phyloP scores from a whole-genome alignment of 2,329 filamentous ascomycete species.

The Clarireedia homoeocarpa region DNA sequence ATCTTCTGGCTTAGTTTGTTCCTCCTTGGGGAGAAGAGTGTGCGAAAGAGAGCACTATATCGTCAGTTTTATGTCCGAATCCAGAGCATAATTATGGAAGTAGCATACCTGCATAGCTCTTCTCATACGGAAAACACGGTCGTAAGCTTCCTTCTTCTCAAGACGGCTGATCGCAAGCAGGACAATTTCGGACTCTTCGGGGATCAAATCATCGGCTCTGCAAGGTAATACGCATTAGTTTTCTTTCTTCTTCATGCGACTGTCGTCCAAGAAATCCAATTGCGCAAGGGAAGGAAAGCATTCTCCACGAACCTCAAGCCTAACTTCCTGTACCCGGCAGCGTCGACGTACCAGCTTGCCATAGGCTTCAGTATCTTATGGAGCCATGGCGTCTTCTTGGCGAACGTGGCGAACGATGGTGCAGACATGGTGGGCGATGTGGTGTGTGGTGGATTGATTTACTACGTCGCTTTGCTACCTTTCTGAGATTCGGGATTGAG shows the following conservation, averaged over 20 bases:
- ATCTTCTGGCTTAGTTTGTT: constrained; percentile 62
- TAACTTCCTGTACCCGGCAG: constrained; percentile 86
- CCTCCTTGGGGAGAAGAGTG: constrained; percentile 53
- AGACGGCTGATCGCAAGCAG: constrained; percentile 87
- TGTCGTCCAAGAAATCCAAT: too few relatives aligned
- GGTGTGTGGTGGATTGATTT: constrained; percentile 8
- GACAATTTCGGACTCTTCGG: constrained; percentile 83
- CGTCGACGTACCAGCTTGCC: constrained; percentile 81
- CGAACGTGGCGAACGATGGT: constrained; percentile 61
- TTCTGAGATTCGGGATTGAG: background rate
- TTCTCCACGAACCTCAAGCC: constrained; percentile 64
- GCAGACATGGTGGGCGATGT: constrained; percentile 26
- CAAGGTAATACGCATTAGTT: constrained; percentile 17
- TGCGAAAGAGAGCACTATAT: constrained; percentile 47
- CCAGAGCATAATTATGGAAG: background rate
- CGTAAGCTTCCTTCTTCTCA: constrained; percentile 82
- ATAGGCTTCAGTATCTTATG: constrained; percentile 70
- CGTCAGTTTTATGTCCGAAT: constrained; percentile 12
- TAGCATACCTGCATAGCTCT: constrained; percentile 75
- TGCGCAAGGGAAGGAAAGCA: too few relatives aligned
- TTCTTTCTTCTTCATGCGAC: background rate
- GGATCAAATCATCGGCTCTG: constrained; percentile 90
- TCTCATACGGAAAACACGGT: constrained; percentile 95
- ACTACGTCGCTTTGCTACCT: background rate
- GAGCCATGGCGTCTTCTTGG: constrained; percentile 82